These are phyloP conservation scores for Alternaria ethzedia DNA, from an alignment of 2,329 filamentous ascomycete genomes.

Conservation along the genomic window DNA sequence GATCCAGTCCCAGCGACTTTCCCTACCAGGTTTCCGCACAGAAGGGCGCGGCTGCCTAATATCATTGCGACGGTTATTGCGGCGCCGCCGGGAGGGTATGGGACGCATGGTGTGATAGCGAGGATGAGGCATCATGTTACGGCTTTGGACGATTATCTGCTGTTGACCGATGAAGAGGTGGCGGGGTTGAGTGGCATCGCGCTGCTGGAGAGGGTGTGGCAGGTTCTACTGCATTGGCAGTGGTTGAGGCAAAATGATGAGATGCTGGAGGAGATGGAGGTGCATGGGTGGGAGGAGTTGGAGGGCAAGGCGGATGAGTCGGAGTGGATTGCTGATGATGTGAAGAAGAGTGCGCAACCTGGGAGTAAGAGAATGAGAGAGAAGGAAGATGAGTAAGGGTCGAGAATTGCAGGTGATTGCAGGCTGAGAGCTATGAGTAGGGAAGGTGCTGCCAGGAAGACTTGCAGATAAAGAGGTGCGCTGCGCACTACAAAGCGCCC, in stretches of 20 bases:
- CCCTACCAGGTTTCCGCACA: neutral
- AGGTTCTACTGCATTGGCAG: conserved; percentile 34
- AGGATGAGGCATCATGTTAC: conserved; percentile 42
- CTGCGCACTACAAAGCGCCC: neutral
- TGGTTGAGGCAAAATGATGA: conserved; percentile 37
- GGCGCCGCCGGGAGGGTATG: conserved; percentile 19
- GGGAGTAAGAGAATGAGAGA: neutral
- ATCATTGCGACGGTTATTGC: conserved; percentile 33
- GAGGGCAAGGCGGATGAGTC: conserved; percentile 30
- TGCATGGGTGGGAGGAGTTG: conserved; percentile 29
- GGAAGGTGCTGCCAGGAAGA: neutral
- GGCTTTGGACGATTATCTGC: conserved; percentile 27
- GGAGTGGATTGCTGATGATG: conserved; percentile 34
- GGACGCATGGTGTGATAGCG: conserved; percentile 24
- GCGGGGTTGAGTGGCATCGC: conserved; percentile 15
- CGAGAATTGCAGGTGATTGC: neutral
- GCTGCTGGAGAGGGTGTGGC: conserved; percentile 14
- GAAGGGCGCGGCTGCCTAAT: conserved; percentile 18
- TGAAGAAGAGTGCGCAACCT: neutral
- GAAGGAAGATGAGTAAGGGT: neutral
- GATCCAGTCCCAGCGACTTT: neutral
- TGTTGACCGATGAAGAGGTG: conserved; percentile 29
- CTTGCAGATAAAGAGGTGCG: neutral
- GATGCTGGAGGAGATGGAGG: conserved; percentile 32
- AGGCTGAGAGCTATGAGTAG: neutral